phyloP scores from a whole-genome alignment of 2,329 filamentous ascomycete species.

The Penicillium carneum region DNA sequence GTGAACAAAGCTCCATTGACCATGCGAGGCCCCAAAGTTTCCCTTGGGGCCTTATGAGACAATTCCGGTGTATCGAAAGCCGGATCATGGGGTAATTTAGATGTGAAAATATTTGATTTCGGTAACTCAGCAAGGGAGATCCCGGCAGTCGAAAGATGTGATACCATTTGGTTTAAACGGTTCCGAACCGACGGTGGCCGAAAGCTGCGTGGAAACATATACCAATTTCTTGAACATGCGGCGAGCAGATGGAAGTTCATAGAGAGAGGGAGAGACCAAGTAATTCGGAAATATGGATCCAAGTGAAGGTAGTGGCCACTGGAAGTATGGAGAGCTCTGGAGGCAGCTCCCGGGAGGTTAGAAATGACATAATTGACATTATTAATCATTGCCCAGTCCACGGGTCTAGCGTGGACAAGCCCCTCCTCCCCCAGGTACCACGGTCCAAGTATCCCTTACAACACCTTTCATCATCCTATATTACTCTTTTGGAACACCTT shows the following conservation, averaged over 20 bases:
- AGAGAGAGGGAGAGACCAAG: not conserved
- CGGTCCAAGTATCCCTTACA: not conserved
- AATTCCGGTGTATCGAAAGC: conserved; percentile 78
- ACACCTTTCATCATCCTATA: not conserved
- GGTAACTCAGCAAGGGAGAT: conserved; percentile 60
- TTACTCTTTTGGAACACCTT: not conserved
- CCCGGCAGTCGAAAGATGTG: conserved; percentile 49
- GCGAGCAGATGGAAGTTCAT: conserved; percentile 18
- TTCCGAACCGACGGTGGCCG: conserved; percentile 25
- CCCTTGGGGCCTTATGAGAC: conserved; percentile 81
- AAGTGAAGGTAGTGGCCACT: not conserved
- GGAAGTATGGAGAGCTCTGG: not conserved
- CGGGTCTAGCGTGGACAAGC: too few relatives aligned
- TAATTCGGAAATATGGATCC: not conserved
- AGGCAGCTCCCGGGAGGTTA: not conserved
- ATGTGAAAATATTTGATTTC: conserved; percentile 71
- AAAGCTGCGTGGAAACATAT: conserved; percentile 37
- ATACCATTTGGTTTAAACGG: conserved; percentile 56
- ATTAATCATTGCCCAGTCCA: conserved; percentile 24
- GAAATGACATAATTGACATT: conserved; percentile 32
- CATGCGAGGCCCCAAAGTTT: conserved; percentile 77
- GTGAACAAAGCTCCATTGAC: conserved; percentile 88
- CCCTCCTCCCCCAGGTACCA: too few relatives aligned
- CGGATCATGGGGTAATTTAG: conserved; percentile 75
- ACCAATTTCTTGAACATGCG: conserved; percentile 21